Percentiles rank a stretch among this genome's conserved stretches.
Conservation (phyloP, 2,329 filamentous ascomycete genomes). For the Esteya vermicola region DNA sequence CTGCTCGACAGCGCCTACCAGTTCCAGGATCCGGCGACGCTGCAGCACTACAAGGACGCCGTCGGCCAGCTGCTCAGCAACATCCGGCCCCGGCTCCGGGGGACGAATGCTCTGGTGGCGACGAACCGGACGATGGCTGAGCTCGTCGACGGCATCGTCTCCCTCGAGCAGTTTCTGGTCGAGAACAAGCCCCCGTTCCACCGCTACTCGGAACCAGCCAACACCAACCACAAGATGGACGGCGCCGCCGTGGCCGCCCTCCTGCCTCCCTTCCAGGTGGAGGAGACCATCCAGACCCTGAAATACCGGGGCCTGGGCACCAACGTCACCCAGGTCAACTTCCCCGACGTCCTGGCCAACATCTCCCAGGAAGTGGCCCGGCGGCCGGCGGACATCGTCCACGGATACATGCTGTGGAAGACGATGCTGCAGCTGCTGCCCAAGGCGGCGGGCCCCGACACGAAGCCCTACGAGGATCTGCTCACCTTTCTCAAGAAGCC, state of each 20-base stretch:
- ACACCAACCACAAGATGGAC: too few relatives aligned
- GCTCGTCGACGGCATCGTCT: too few relatives aligned
- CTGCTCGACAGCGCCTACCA: too few relatives aligned
- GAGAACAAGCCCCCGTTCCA: too few relatives aligned
- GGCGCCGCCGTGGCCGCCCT: slow-evolving; percentile 26
- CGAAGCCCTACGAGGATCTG: slow-evolving; percentile 46
- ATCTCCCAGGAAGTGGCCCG: slow-evolving; percentile 39
- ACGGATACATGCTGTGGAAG: slow-evolving; percentile 53
- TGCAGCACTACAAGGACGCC: too few relatives aligned
- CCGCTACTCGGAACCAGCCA: too few relatives aligned
- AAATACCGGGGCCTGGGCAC: slow-evolving; percentile 34
- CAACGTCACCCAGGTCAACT: slow-evolving; percentile 44
- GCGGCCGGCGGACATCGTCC: slow-evolving; percentile 39
- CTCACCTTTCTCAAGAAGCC: slow-evolving; percentile 45
- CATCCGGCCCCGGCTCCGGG: too few relatives aligned
- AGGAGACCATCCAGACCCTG: slow-evolving; percentile 35
- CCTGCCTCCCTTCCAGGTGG: slow-evolving; percentile 40
- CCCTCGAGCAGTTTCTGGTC: too few relatives aligned
- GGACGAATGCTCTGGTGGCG: too few relatives aligned
- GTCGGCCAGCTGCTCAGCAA: too few relatives aligned
- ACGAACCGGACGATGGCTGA: too few relatives aligned
- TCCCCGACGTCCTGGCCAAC: slow-evolving; percentile 45
- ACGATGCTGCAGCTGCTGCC: slow-evolving; percentile 36
- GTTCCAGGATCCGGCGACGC: too few relatives aligned
- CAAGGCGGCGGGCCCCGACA: slow-evolving; percentile 42